Base-by-base conservation (phyloP, 2,329 filamentous ascomycete genomes). In the Cordyceps fumosorosea region DNA sequence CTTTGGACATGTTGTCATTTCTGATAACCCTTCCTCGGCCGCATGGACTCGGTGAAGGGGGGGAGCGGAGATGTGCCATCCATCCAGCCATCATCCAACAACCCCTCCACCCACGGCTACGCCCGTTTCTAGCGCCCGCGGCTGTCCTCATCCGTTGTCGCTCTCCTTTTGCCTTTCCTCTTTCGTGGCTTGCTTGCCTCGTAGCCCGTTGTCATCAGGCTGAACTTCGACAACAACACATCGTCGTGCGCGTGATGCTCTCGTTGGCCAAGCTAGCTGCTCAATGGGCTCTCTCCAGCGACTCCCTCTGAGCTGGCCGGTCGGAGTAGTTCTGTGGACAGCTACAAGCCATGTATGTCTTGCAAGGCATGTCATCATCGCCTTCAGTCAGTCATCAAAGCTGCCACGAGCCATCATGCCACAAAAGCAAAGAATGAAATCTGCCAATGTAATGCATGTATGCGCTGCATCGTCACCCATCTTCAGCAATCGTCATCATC, bases 71-170 rank as follows among this genome's bases (percentile, higher is more conserved):
- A 2, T 37, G 34, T 4, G 22, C 22, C 47, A 24, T 48, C 56
- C 32, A 29, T 29, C 29, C 29, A 29, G 6, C 29, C 29, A 29
- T 29, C 29, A 29, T 7, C 29, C 29, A 5, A 3, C 26, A 51
- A 29, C 57, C 40, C 40, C 18, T 37, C 50, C n/a, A 20, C 40
- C 58, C 40, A 55, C 58, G 58, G 58, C 50, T 60, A 54, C 14
- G 58, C 58, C 58, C 58, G 58, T 48, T 54, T 54, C 50, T 60
- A 53, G 50, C 50, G 58, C 47, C 47, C 37, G 45, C 58, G 58
- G 58, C 58, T 55, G 11, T n/a, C 24, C 20, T 60, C 24, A 40
- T 32, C 56, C 58, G 58, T 60, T 45, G 22, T 37, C 11, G 10
- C 34, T 37, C 34, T 37, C 1, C 34, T 37, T 37, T 10, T 11